Evolutionary conservation across 768 basidiomycete genomes (phyloP), one percentile per base, ranked within the genome.

Genomic region (Phaffia tasmanica): DNA sequence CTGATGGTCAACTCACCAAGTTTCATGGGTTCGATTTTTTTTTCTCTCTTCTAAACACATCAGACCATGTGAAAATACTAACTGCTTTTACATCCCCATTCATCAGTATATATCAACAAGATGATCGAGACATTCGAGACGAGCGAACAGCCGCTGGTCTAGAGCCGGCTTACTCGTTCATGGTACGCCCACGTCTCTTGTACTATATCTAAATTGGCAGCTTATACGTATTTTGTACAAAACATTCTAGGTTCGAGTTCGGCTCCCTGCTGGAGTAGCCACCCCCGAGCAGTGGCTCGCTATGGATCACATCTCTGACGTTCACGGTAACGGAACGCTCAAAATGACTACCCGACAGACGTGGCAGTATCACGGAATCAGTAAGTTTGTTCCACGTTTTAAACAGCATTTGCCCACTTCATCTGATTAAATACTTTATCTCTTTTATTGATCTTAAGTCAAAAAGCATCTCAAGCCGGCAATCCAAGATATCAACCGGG

Each of bases 331-430:
- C 69, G 85, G 87, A 56, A 90, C 93, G 6, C 87, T 98, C 79
- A 99, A 99, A 81, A 85, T 99, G 71, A 99, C 95, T 57, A 99
- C 95, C 46, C 82, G 95, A 69, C 85, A 91, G 76, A 99, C 95
- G 14, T 99, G 98, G 86, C 95, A 99, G 78, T 98, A 95, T 82
- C 95, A 99, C 76, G 95, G 95, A 64, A 89, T 99, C 72, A 90
- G 62, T 63, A 32, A 27, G 62, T 63, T 1, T 21, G 14, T 27
- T 29, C 23, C 27, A 25, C 16, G 9, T 48, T 48, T 2, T 16
- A 23, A 63, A 53, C 23, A 18, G 6, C 49, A 29, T 47, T 48
- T 63, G 54, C 42, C 30, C 3, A 2, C 6, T 35, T 48, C 19
- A 6, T 35, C 30, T 54, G n/a, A n/a, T n/a, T n/a, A n/a, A n/a